phyloP scores from a whole-genome alignment of 208 protist genomes.

The Phytomonas francai region DNA sequence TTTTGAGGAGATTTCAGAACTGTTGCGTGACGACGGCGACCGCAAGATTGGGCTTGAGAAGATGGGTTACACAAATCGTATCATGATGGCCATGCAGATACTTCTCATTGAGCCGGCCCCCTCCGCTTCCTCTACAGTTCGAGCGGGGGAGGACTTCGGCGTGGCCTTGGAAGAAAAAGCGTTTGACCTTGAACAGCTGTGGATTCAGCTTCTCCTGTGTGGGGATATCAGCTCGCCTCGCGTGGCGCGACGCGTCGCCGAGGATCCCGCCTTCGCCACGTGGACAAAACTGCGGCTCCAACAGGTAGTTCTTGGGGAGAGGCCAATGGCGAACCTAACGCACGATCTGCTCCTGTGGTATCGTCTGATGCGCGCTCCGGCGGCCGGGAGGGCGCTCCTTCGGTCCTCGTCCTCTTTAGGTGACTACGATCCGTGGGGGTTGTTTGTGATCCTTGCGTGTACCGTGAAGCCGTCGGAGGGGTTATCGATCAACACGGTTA shows the following conservation, averaged over 20 bases:
- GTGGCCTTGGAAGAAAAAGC: too few relatives aligned
- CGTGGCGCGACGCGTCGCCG: conserved; percentile 21
- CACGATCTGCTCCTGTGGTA: conserved; percentile 34
- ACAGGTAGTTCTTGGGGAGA: conserved; percentile 25
- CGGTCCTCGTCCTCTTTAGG: not conserved
- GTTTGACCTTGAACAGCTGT: conserved; percentile 4
- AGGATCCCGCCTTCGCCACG: conserved; percentile 23
- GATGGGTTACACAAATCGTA: conserved; percentile 25
- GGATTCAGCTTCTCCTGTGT: conserved; percentile 28
- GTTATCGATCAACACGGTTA: conserved; percentile 11
- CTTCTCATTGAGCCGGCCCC: conserved; percentile 14
- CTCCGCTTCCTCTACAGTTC: not conserved
- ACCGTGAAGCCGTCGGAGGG: conserved; percentile 12
- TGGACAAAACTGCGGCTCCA: conserved; percentile 22
- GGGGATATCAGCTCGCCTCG: conserved; percentile 18
- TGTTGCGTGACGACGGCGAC: conserved; percentile 34
- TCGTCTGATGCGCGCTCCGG: conserved; percentile 21
- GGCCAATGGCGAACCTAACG: conserved; percentile 13
- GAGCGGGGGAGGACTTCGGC: not conserved
- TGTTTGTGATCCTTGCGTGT: conserved; percentile 30
- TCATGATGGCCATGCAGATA: conserved; percentile 21
- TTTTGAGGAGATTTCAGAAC: conserved; percentile 45
- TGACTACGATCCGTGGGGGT: conserved; percentile 25
- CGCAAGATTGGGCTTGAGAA: conserved; percentile 27
- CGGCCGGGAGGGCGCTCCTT: conserved; percentile 15